Base-by-base conservation (phyloP, 2,329 filamentous ascomycete genomes). In the Coniochaeta ligniaria region DNA sequence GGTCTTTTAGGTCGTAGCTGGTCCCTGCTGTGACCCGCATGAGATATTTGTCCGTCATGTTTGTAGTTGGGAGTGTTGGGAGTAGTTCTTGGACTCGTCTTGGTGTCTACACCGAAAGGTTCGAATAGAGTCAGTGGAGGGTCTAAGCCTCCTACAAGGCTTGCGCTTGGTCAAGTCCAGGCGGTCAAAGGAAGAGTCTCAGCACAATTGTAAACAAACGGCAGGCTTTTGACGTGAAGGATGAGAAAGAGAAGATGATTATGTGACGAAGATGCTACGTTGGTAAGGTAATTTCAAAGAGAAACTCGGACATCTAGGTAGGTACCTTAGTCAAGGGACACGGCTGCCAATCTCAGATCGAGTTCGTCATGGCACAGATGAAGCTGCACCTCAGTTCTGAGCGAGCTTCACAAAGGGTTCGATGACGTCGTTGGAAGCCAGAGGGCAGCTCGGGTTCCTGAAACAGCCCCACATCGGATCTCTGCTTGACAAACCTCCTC, bases 21-120 rank as follows among this genome's bases (percentile, higher is more conserved):
- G 90, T 81, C 2, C 94, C 94, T 1, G 91, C 91, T 0, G 92
- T 96, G 60, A 97, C 88, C 66, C 84, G 85, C 63, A 98, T 82
- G 58, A 91, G 82, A 74, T 95, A 96, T 66, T 90, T 88, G 62
- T 89, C 83, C 20, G 86, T 80, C 86, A 85, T 86, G 17, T 26
- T 22, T 55, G 7, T 3, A 12, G 35, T 36, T 36, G 6, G 6
- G 12, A 31, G 6, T 14, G 35, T 36, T 36, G 35, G 6, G 12
- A 31, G 28, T 31, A 31, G 28, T 31, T 31, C 28, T 31, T 31
- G 28, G 9, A 6, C 9, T 9, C 9, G 28, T 5, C 28, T 9
- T 31, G 28, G 9, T 31, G 5, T 31, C 28, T 31, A 31, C 9
- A 5, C 5, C 9, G 28, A 9, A 31, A 9, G 28, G 28, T 31